Evolutionary conservation across 2,329 filamentous ascomycete species (phyloP), one percentile per base, ranked within the genome.

Genomic region (Stachybotrys elegans): DNA sequence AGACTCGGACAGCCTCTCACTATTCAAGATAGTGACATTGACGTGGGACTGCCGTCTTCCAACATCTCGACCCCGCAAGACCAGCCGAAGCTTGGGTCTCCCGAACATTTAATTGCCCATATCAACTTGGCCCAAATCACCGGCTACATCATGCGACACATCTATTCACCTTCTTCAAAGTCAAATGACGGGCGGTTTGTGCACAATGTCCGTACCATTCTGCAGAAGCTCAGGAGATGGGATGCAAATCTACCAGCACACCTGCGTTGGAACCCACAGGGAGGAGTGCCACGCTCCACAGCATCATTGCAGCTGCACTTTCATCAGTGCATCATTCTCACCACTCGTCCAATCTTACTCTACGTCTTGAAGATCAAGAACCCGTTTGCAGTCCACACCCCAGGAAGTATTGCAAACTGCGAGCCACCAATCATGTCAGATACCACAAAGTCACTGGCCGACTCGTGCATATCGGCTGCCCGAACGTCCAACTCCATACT

Each of bases 251-350:
- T 40, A 17, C 47, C 47, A 25, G 22, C 37, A 6, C 31, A 41
- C 27, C 22, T 49, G 6, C 47, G 44, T 23, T 48, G 46, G 46
- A 35, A 42, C 4, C 40, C 37, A 17, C 41, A 44, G 19, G 47
- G 44, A 14, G 34, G 41, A 8, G 42, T 43, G 16, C 44, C 47
- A n/a, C 47, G 47, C 35, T 42, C 47, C 2, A 42, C 44, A 22
- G 47, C 47, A 22, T 49, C 47, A 17, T 14, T 49, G 7, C 47
- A 49, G 17, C 38, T 49, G 22, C 44, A 47, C 25, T 49, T 44
- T 17, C 47, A 49, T n/a, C 47, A 49, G 17, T 49, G 47, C 22
- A 49, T 49, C 23, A 49, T 49, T n/a, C 27, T 49, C 25, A 47
- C 47, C 16, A 49, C 47, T 6, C 37, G 47, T 9, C 47, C 47